Evolutionary conservation across 148 eudicot genomes (phyloP), one percentile per base, ranked within the genome.

Genomic region (Silene conica): DNA sequence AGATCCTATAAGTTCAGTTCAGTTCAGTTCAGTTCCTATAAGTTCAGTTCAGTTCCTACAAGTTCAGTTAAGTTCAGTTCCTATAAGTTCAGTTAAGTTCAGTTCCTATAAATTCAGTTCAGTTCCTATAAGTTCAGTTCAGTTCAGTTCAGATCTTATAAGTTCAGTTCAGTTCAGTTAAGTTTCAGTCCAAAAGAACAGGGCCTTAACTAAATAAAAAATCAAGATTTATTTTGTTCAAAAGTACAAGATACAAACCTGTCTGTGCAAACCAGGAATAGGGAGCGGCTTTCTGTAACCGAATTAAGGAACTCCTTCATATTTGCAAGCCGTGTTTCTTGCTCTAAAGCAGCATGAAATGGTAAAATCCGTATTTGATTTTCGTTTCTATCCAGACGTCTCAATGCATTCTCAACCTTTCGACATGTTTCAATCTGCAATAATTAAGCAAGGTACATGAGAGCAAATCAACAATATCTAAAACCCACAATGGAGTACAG

Each of bases 381-480:
- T 78, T 78, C 90, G 73, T 88, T 95, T 73, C 92, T 85, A 81
- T 95, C 97, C n/a, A 85, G 80, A 63, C 98, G 89, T 70, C 81
- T 90, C 77, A 95, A 85, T 66, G 84, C 87, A 80, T 95, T 95
- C 71, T 95, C 98, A 75, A 95, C 97, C 76, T 92, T 90, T 82
- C 98, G 87, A 84, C 98, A 95, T 41, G 96, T 95, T 80, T 95
- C 98, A 58, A 95, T 95, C 98, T 95, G 82, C 79, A 83, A 41
- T 75, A 19, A 59, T 15, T 5, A 74, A 31, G 74, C 9, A 45
- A n/a, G 20, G 56, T 73, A 11, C 34, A 25, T 48, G 34, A 70
- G 75, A 20, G 58, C 72, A 76, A 63, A 25, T 34, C 11, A 28
- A 52, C 25, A 23, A 15, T 72, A 63, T 60, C 71, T 28, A 6